Conservation (phyloP, 805 yeast genomes). For the Grigorovia yakushimaensis region DNA sequence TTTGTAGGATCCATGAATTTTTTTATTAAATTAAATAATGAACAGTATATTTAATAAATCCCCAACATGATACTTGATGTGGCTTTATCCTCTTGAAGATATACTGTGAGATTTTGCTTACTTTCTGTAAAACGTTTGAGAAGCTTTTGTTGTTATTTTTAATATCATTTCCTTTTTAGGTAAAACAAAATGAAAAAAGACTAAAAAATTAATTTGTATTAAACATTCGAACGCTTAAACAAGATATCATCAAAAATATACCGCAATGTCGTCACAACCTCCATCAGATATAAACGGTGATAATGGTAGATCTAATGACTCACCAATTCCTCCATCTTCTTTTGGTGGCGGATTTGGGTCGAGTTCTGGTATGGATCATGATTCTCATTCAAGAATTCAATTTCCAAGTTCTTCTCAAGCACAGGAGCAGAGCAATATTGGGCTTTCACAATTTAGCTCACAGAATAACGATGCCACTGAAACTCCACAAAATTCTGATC, state of each 20-base stretch:
- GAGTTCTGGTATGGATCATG: slow-evolving; percentile 21
- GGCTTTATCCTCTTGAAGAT: not conserved
- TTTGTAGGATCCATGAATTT: too few relatives aligned
- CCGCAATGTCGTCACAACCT: slow-evolving; percentile 14
- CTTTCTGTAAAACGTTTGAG: not conserved
- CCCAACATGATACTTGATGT: too few relatives aligned
- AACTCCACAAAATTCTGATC: slow-evolving; percentile 1
- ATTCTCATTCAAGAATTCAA: slow-evolving; percentile 21
- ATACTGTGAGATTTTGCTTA: not conserved
- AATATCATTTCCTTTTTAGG: slow-evolving; percentile 1
- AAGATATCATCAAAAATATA: not conserved
- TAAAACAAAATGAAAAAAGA: not conserved
- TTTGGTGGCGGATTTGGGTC: slow-evolving; percentile 24
- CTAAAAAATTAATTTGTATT: not conserved
- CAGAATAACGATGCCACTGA: slow-evolving; percentile 9
- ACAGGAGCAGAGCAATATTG: slow-evolving; percentile 7
- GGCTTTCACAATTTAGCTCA: slow-evolving; percentile 17
- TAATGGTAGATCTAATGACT: slow-evolving; percentile 14
- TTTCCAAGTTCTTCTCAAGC: slow-evolving; percentile 25
- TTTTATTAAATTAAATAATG: too few relatives aligned
- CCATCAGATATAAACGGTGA: slow-evolving; percentile 13
- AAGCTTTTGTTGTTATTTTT: not conserved
- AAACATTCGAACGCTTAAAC: not conserved
- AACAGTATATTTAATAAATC: too few relatives aligned
- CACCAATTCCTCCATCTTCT: slow-evolving; percentile 26